phyloP scores from a whole-genome alignment of 2,329 filamentous ascomycete species.

The Aspergillus proliferans region DNA sequence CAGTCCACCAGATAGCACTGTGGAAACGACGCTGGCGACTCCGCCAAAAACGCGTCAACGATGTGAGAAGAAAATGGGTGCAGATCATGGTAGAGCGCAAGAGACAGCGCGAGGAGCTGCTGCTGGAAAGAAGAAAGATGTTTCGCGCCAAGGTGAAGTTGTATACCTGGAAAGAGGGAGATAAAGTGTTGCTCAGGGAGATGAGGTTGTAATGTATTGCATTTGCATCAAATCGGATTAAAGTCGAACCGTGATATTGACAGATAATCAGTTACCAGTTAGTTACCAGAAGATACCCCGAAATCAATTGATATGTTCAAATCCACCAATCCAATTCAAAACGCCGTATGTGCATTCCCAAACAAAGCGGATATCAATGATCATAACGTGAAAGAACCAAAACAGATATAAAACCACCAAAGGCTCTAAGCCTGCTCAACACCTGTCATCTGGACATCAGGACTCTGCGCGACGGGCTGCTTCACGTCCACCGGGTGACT shows the following conservation, averaged over 20 bases:
- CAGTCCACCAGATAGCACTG: slow-evolving; percentile 5
- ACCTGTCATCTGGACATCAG: slow-evolving; percentile 33
- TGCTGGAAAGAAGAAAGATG: background rate
- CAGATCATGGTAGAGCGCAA: slow-evolving; percentile 8
- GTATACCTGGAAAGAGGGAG: slow-evolving; percentile 3
- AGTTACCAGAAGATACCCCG: background rate
- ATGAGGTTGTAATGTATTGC: background rate
- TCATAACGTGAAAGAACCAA: background rate
- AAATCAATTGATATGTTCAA: background rate
- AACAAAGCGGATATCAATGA: slow-evolving; percentile 21
- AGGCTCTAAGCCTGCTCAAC: slow-evolving; percentile 22
- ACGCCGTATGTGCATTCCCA: background rate
- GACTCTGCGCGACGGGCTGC: slow-evolving; percentile 13
- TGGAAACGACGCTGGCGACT: slow-evolving; percentile 5
- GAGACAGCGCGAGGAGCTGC: slow-evolving; percentile 1
- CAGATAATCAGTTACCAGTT: too few species aligned
- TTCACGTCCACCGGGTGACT: slow-evolving; percentile 24
- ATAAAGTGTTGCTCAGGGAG: slow-evolving; percentile 5
- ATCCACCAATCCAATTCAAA: background rate
- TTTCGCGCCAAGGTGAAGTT: slow-evolving; percentile 3
- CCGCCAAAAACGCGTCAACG: slow-evolving; percentile 5
- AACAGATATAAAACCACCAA: background rate
- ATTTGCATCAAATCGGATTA: too few species aligned
- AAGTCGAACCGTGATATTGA: slow-evolving; percentile 12
- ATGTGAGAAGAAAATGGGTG: slow-evolving; percentile 6